phyloP scores from a whole-genome alignment of 257 asterid species.

The Petunia secreta region DNA sequence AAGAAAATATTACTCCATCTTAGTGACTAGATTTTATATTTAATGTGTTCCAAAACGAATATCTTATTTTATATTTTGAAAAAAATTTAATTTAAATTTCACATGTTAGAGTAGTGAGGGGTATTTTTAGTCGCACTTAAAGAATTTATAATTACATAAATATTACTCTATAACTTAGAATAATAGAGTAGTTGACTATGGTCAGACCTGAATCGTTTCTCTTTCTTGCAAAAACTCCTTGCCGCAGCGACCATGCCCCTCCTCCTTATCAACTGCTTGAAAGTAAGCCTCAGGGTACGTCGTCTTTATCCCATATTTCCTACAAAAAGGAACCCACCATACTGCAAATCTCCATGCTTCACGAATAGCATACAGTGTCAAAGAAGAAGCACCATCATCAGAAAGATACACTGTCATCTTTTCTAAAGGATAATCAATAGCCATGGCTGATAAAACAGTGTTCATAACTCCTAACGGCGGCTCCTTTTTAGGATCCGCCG shows the following conservation, averaged over 20 bases:
- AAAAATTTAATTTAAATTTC: too few species aligned
- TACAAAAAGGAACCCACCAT: slow-evolving; percentile 53
- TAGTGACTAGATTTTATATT: too few species aligned
- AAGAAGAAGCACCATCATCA: slow-evolving; percentile 55
- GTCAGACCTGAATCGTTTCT: slow-evolving; percentile 45
- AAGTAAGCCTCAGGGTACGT: slow-evolving; percentile 54
- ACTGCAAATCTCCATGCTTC: slow-evolving; percentile 50
- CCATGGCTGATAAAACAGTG: slow-evolving; percentile 57
- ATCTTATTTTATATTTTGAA: too few species aligned
- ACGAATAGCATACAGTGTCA: slow-evolving; percentile 41
- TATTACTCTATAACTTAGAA: too few species aligned
- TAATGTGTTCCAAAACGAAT: too few species aligned
- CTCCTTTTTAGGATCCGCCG: slow-evolving; percentile 59
- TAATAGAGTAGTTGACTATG: too few species aligned
- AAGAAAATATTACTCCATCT: too few species aligned
- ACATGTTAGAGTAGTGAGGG: too few species aligned
- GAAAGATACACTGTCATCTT: slow-evolving; percentile 53
- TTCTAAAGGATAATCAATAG: slow-evolving; percentile 57
- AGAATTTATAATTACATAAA: too few species aligned
- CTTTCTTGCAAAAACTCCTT: slow-evolving; percentile 42
- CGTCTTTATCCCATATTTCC: slow-evolving; percentile 37
- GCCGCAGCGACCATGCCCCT: slow-evolving; percentile 11
- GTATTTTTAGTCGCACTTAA: too few species aligned
- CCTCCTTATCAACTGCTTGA: slow-evolving; percentile 17
- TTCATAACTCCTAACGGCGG: slow-evolving; percentile 59